A percentile compares a stretch with the other conserved stretches of the same genome.
These are phyloP conservation scores for Venturiaceae sp. DNA, from an alignment of 2,329 filamentous ascomycete species.

Conservation along the genomic window DNA sequence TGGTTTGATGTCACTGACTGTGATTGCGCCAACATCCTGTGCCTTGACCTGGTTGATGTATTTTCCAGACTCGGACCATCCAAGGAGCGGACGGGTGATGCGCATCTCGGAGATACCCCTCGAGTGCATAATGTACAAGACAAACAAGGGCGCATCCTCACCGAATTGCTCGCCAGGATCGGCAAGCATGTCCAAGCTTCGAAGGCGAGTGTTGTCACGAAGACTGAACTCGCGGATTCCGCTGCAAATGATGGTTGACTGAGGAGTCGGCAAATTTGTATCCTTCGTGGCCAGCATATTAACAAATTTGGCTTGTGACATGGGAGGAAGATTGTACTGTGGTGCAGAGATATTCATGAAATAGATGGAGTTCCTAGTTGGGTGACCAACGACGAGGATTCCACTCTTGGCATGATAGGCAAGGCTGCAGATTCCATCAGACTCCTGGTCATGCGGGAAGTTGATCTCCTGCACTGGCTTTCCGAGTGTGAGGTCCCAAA, in stretches of 20 bases:
- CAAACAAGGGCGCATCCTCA: slow-evolving; percentile 66
- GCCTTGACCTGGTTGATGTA: slow-evolving; percentile 72
- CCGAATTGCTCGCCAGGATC: slow-evolving; percentile 40
- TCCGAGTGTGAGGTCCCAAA: slow-evolving; percentile 92
- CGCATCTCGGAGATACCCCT: slow-evolving; percentile 57
- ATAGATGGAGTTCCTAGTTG: slow-evolving; percentile 94
- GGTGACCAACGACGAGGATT: slow-evolving; percentile 91
- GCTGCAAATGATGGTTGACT: slow-evolving; percentile 94
- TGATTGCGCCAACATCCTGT: slow-evolving; percentile 61
- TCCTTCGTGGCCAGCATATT: slow-evolving; percentile 57
- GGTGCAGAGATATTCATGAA: slow-evolving; percentile 93
- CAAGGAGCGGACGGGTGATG: slow-evolving; percentile 38
- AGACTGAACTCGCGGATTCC: slow-evolving; percentile 94
- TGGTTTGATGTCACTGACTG: slow-evolving; percentile 54
- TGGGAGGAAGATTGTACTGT: slow-evolving; percentile 69
- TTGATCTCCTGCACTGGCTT: slow-evolving; percentile 97
- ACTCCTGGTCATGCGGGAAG: slow-evolving; percentile 90
- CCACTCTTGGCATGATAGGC: slow-evolving; percentile 87
- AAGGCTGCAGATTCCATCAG: slow-evolving; percentile 95
- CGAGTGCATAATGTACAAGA: slow-evolving; percentile 95
- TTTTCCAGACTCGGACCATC: slow-evolving; percentile 87
- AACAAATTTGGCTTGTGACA: slow-evolving; percentile 85
- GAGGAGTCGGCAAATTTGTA: slow-evolving; percentile 62
- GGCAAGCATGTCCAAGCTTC: slow-evolving; percentile 82
- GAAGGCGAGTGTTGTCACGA: slow-evolving; percentile 71